Base-by-base conservation (phyloP, 2,329 filamentous ascomycete genomes). In the Blumeriella jaapii region DNA sequence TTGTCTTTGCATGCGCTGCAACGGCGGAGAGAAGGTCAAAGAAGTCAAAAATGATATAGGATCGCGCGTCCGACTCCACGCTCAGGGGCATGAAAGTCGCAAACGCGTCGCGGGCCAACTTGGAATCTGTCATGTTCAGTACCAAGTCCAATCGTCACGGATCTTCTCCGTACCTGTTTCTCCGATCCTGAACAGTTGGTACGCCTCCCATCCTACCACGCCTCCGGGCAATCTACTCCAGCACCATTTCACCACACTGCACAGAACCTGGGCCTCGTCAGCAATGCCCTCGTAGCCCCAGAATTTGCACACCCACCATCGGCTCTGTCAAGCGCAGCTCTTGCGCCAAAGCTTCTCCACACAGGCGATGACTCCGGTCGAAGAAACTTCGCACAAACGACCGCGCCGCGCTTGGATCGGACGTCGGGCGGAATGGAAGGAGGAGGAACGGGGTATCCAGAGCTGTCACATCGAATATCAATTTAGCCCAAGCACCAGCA, bases 241-340 rank as follows among this genome's bases (percentile, higher is more conserved):
- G 60, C 89, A 96, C 91, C 91, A 98, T 65, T 96, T 98, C 46
- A 91, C 69, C 26, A 95, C 86, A 51, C 87, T 91, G 46, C 86
- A 87, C 35, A 98, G 72, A 38, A 93, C 86, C 85, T 94, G 44
- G 18, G 24, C 19, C 13, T 31, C 31, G 33, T 60, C 51, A 59
- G 50, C 31, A 16, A 27, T 13, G 39, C 39, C 15, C 16, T 22
- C 17, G 39, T 32, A 37, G 9, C 46, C 38, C 27, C 23, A 23
- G 2, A 26, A 31, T 30, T 30, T 34, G 29, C 16, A 39, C 31
- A 34, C 74, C 47, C 68, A 95, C 89, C 80, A 94, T 85, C 40
- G 89, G 86, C 60, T 95, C 89, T 16, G 82, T 84, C 64, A 98
- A 77, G 44, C 87, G 82, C 49, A 98, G 65, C 62, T 98, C 91